Conservation (phyloP, 2,329 filamentous ascomycete genomes). For the Annulohypoxylon truncatum region DNA sequence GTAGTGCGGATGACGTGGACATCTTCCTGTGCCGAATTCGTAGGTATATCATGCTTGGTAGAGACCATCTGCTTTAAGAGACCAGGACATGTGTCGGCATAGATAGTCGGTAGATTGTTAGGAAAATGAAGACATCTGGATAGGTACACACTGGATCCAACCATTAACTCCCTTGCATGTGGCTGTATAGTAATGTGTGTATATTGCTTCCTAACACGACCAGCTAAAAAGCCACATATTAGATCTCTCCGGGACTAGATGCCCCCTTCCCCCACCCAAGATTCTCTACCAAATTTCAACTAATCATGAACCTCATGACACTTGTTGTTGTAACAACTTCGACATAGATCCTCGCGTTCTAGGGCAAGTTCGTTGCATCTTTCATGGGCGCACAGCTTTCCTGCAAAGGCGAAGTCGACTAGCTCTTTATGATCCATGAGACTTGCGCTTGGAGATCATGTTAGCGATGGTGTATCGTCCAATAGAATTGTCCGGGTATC, state of each 20-base stretch:
- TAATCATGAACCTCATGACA: slow-evolving; percentile 23
- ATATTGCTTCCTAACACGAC: slow-evolving; percentile 15
- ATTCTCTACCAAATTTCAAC: background rate
- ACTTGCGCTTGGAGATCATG: slow-evolving; percentile 14
- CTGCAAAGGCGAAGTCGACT: background rate
- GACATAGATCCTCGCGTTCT: slow-evolving; percentile 8
- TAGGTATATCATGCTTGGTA: slow-evolving; percentile 11
- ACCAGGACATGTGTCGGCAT: background rate
- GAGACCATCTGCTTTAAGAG: background rate
- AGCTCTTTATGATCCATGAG: too few relatives aligned
- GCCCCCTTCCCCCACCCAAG: background rate
- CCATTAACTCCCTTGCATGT: slow-evolving; percentile 11
- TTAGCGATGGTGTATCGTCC: slow-evolving; percentile 6
- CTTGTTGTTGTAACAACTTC: background rate
- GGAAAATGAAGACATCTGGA: background rate
- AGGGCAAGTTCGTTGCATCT: slow-evolving; percentile 13
- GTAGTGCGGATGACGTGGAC: slow-evolving; percentile 5
- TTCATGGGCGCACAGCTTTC: slow-evolving; percentile 22
- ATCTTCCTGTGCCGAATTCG: slow-evolving; percentile 15
- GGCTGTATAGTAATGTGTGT: slow-evolving; percentile 4
- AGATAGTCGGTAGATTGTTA: background rate
- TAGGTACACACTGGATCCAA: slow-evolving; percentile 8
- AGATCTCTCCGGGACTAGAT: slow-evolving; percentile 2
- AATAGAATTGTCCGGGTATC: background rate
- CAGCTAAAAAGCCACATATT: slow-evolving; percentile 5